Base-by-base conservation (phyloP, 2,329 filamentous ascomycete genomes). In the Achaetomium macrosporum region DNA sequence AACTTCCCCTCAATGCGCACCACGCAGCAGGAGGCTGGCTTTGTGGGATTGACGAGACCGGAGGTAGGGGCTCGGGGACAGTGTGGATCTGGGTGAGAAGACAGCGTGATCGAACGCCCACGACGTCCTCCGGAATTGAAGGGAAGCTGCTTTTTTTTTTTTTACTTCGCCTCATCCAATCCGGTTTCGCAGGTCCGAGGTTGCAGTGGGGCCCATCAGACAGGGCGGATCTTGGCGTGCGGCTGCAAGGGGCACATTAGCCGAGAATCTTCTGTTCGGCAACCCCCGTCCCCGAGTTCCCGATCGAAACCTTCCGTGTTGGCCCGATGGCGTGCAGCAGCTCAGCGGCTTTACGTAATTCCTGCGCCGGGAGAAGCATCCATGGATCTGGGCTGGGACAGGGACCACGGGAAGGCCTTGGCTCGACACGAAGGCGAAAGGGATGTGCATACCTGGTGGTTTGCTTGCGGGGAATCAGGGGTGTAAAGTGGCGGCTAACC, bases 111-210 rank as follows among this genome's bases (percentile, higher is more conserved):
- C 30, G 16, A 10, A 29, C 45, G 30, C 42, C 20, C 25, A 20
- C 17, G 36, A 41, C 16, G 31, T 20, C 15, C 30, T 37, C 36
- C 46, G 36, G 46, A 45, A 49, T 41, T 42, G 35, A 29, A 37
- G 30, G 42, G 39, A 50, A 8, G 20, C 31, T 20, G 41, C 42
- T 50, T 53, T 54, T 54, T 57, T 56, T 56, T 25, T 35, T 16
- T 29, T 16, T 49, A 19, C 17, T 15, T 37, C 31, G n/a, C 35
- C 41, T 19, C 50, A 12, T 44, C 57, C 55, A 57, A 59, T 57
- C 57, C 57, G 44, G 47, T 54, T 19, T 53, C 45, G 54, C 54
- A 55, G 31, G 25, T 31, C 36, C 25, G 15, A 29, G 20, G 51
- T 33, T 16, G 16, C 33, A 36, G 54, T 50, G 53, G 45, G 49